Percentiles rank a stretch among this genome's conserved stretches.
Conservation (phyloP, 306 rosid species). For the Gastrolobium bilobum region DNA sequence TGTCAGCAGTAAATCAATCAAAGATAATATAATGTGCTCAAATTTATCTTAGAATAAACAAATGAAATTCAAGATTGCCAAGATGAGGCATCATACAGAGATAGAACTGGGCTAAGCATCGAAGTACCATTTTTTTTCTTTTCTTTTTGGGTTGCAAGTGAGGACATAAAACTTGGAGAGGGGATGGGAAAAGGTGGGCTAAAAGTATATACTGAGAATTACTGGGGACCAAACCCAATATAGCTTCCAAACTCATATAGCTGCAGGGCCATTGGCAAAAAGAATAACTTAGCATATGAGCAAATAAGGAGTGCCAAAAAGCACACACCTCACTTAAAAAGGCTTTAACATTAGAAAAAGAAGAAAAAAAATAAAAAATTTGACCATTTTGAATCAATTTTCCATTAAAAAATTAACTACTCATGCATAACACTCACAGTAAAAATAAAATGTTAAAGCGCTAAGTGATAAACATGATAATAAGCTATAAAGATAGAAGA, state of each 20-base stretch:
- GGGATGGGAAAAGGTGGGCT: neutral
- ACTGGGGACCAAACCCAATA: neutral
- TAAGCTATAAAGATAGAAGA: neutral
- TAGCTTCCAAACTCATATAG: neutral
- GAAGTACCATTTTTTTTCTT: neutral
- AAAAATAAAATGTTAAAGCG: neutral
- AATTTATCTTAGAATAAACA: slow-evolving; percentile 9
- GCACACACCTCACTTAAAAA: neutral
- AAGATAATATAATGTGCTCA: slow-evolving; percentile 8
- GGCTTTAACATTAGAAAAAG: neutral
- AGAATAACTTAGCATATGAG: neutral
- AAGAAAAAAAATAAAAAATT: neutral
- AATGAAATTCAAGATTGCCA: slow-evolving; percentile 23
- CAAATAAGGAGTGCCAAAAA: neutral
- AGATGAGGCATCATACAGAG: neutral
- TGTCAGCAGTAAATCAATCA: slow-evolving; percentile 27
- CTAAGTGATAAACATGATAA: neutral
- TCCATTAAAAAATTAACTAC: neutral
- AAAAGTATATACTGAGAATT: neutral
- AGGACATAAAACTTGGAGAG: neutral
- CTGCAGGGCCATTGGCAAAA: neutral
- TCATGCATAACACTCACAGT: neutral
- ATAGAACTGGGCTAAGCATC: neutral
- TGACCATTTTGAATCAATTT: neutral
- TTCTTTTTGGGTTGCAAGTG: neutral